Evolutionary conservation across 148 eudicot genomes (phyloP).

Genomic region (Fallopia convolvulus): DNA sequence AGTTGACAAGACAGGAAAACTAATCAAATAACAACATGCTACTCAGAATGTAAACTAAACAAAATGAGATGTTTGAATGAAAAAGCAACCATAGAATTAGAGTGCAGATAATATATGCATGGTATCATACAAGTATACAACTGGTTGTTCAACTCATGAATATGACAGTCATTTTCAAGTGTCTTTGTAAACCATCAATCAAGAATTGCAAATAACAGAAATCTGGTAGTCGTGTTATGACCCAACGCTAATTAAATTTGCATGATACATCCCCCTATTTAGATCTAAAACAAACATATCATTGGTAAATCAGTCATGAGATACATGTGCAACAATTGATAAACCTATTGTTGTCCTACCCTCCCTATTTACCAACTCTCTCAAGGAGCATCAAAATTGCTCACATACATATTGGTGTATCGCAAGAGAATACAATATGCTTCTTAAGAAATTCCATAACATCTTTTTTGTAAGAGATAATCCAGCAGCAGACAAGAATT

Average conservation of each 20-base stretch:
- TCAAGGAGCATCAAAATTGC: constrained; percentile 2
- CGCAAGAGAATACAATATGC: background rate
- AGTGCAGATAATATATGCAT: background rate
- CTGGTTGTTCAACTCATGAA: background rate
- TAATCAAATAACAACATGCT: background rate
- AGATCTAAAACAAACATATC: background rate
- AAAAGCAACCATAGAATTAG: background rate
- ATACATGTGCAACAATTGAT: background rate
- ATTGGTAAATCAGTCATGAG: background rate
- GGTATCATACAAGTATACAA: background rate
- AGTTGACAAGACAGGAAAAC: background rate
- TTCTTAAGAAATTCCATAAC: background rate
- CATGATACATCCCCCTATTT: background rate
- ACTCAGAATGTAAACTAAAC: background rate
- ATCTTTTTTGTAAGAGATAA: background rate
- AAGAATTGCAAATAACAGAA: background rate
- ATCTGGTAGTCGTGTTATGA: background rate
- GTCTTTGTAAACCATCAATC: background rate
- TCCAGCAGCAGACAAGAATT: background rate
- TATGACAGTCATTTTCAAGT: background rate
- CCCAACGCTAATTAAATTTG: background rate
- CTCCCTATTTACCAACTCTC: background rate
- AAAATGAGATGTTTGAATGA: background rate
- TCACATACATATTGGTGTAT: background rate
- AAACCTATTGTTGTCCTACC: background rate